These are phyloP conservation scores for Suillus fuscotomentosus DNA, from an alignment of 768 basidiomycete species.

Conservation along the genomic window DNA sequence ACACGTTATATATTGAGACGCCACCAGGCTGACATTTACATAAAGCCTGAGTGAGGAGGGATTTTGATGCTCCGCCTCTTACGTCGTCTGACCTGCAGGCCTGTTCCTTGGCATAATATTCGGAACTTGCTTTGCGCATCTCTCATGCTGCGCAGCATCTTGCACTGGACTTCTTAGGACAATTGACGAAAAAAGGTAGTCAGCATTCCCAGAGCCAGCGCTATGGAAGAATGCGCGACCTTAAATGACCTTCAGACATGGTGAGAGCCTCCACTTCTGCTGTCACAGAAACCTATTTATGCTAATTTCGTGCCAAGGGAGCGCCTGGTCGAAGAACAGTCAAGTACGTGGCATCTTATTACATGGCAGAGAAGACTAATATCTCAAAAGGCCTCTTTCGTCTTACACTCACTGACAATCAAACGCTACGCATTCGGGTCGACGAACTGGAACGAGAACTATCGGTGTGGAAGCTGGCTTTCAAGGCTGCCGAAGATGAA, in stretches of 20 bases:
- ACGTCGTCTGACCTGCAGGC: background rate
- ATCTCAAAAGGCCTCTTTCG: slow-evolving; percentile 25
- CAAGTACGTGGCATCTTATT: slow-evolving; percentile 19
- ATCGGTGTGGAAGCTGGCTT: slow-evolving; percentile 39
- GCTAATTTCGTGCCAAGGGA: slow-evolving; percentile 21
- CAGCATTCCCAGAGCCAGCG: background rate
- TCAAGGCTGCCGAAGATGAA: slow-evolving; percentile 33
- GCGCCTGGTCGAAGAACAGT: slow-evolving; percentile 33
- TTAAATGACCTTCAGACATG: slow-evolving; percentile 9
- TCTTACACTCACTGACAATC: slow-evolving; percentile 31
- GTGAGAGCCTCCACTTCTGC: background rate
- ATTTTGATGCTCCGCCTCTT: slow-evolving; percentile 2
- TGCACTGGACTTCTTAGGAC: background rate
- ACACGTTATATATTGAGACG: background rate
- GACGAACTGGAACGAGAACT: slow-evolving; percentile 40
- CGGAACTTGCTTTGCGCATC: background rate
- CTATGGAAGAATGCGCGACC: slow-evolving; percentile 6
- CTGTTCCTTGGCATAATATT: background rate
- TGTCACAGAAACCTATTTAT: background rate
- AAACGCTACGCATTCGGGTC: slow-evolving; percentile 26
- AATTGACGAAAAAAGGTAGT: background rate
- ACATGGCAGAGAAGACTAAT: background rate
- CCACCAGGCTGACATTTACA: background rate
- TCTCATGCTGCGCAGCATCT: background rate
- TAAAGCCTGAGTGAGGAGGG: background rate